Evolutionary conservation across 345 rosid genomes (phyloP).

Genomic region (Gossypioides kirkii): DNA sequence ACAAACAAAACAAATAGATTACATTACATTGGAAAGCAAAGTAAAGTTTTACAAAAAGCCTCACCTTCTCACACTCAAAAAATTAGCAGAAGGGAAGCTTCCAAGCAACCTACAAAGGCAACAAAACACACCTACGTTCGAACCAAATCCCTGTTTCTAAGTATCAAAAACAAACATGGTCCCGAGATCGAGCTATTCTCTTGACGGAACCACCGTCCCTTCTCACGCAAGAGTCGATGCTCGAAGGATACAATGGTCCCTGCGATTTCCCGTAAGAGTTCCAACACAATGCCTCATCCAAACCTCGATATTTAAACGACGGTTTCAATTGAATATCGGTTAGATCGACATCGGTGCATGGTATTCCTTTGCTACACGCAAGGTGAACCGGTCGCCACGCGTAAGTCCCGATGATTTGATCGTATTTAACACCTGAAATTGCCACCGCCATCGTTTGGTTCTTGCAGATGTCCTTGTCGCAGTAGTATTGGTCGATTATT

Average conservation of each 20-base stretch:
- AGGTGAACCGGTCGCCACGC: conserved; percentile 57
- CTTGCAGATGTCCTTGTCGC: conserved; percentile 71
- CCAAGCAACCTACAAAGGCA: not conserved
- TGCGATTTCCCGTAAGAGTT: conserved; percentile 78
- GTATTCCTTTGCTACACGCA: conserved; percentile 66
- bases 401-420: conserved; percentile 61
- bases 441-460: conserved; percentile 75
- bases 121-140: not conserved
- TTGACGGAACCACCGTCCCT: conserved; percentile 33
- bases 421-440: conserved; percentile 54
- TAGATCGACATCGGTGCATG: conserved; percentile 70
- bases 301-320: conserved; percentile 28
- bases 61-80: conserved; percentile 47
- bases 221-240: conserved; percentile 67
- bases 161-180: conserved; percentile 19
- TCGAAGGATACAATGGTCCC: conserved; percentile 72
- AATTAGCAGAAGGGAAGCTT: conserved; percentile 45
- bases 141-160: not conserved
- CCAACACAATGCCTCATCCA: conserved; percentile 56
- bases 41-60: conserved; percentile 22
- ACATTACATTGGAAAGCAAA: not conserved
- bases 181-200: conserved; percentile 48
- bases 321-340: conserved; percentile 56
- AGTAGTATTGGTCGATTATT: conserved; percentile 80
- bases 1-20: not conserved